A percentile compares a stretch with the other conserved stretches of the same genome.
These are phyloP conservation scores for Basipetospora chlamydospora DNA, from an alignment of 2,329 filamentous ascomycete species.

Conservation along the genomic window DNA sequence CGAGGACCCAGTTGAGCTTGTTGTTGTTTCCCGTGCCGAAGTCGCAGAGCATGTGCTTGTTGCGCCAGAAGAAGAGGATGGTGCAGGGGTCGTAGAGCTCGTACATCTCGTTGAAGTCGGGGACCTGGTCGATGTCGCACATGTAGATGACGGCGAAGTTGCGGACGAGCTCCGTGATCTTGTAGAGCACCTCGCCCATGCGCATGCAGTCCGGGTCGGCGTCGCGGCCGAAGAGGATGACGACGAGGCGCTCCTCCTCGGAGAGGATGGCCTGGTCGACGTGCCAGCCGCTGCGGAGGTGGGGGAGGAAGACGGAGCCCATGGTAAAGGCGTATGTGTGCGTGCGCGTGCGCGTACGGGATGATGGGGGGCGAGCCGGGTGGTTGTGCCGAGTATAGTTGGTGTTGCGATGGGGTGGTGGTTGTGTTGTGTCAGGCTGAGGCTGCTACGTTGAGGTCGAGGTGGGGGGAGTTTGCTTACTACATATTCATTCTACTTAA, in stretches of 20 bases:
- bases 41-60: slow-evolving; percentile 31
- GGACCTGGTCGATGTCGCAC: slow-evolving; percentile 82
- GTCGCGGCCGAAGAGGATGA: slow-evolving; percentile 87
- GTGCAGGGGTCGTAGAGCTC: slow-evolving; percentile 82
- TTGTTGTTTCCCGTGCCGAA: slow-evolving; percentile 98
- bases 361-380: background rate
- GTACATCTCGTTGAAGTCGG: slow-evolving; percentile 96
- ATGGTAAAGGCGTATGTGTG: slow-evolving; percentile 16
- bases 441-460: too few relatives aligned
- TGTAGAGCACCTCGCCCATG: slow-evolving; percentile 52
- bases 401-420: too few relatives aligned
- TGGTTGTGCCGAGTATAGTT: background rate
- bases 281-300: slow-evolving; percentile 88
- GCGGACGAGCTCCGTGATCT: slow-evolving; percentile 83
- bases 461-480: too few relatives aligned
- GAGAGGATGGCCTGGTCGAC: slow-evolving; percentile 90
- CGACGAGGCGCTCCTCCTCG: slow-evolving; percentile 83
- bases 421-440: background rate
- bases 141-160: slow-evolving; percentile 89
- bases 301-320: slow-evolving; percentile 84
- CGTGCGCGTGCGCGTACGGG: too few relatives aligned
- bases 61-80: slow-evolving; percentile 41
- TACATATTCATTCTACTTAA: too few relatives aligned
- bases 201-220: slow-evolving; percentile 54
- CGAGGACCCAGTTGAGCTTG: slow-evolving; percentile 84